A percentile compares a stretch with the other conserved stretches of the same genome.
Evolutionary conservation across 2,329 filamentous ascomycete genomes (phyloP).

Genomic region (Paraphoma chrysanthemicola): DNA sequence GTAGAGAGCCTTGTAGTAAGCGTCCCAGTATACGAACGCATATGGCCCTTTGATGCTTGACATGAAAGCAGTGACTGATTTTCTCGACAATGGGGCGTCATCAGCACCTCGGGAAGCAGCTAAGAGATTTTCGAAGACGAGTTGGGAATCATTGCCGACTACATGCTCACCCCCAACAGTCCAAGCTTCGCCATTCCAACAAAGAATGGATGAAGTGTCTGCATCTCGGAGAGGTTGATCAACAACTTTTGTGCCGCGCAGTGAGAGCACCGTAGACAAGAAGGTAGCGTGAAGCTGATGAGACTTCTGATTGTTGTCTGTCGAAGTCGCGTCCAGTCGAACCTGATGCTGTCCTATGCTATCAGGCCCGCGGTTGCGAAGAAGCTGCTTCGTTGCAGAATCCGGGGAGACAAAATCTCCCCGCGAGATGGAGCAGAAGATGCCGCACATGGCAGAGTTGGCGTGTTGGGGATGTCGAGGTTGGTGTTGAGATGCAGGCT

Average conservation of each 20-base stretch:
- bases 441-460: slow-evolving; percentile 51
- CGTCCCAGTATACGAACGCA: slow-evolving; percentile 85
- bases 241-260: slow-evolving; percentile 77
- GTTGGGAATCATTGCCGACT: slow-evolving; percentile 79
- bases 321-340: slow-evolving; percentile 8
- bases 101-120: slow-evolving; percentile 14
- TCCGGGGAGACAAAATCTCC: slow-evolving; percentile 30
- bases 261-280: slow-evolving; percentile 84
- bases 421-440: slow-evolving; percentile 58
- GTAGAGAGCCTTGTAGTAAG: slow-evolving; percentile 66
- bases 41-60: slow-evolving; percentile 71
- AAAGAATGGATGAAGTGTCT: slow-evolving; percentile 70
- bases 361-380: slow-evolving; percentile 45
- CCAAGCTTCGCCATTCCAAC: slow-evolving; percentile 99
- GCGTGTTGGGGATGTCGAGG: slow-evolving; percentile 12
- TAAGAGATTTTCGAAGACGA: slow-evolving; percentile 68
- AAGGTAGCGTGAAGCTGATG: slow-evolving; percentile 63
- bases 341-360: slow-evolving; percentile 25
- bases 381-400: slow-evolving; percentile 27
- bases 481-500: slow-evolving; percentile 11
- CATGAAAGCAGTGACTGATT: slow-evolving; percentile 28
- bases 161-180: slow-evolving; percentile 66
- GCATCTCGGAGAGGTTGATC: slow-evolving; percentile 74
- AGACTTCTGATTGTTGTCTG: not conserved
- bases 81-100: slow-evolving; percentile 5